Conservation (phyloP, 2,329 filamentous ascomycete species). For the Huntiella bhutanensis region DNA sequence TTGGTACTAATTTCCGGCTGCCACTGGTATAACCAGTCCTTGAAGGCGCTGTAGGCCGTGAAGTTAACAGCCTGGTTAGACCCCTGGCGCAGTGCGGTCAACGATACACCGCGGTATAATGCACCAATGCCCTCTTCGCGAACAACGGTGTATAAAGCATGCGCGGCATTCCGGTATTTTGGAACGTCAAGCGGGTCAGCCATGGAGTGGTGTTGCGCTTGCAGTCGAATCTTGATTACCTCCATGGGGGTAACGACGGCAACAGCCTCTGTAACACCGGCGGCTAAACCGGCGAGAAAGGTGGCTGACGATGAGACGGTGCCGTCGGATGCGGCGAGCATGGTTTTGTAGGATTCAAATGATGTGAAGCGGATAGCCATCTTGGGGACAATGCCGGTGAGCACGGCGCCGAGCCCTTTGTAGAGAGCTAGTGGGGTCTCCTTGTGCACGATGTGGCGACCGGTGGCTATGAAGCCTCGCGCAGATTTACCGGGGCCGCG, state of each 20-base stretch:
- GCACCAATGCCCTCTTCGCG: conserved; percentile 77
- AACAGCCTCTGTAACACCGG: conserved; percentile 91
- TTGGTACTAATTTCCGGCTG: conserved; percentile 47
- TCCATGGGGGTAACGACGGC: conserved; percentile 97
- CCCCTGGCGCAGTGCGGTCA: conserved; percentile 86
- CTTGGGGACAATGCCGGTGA: conserved; percentile 93
- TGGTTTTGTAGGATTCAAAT: conserved; percentile 86
- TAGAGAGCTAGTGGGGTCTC: conserved; percentile 89
- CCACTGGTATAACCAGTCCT: conserved; percentile 51
- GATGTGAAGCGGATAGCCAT: conserved; percentile 99
- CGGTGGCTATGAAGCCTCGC: conserved; percentile 75
- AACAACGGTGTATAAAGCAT: conserved; percentile 68
- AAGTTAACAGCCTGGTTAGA: conserved; percentile 98
- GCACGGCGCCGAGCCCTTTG: conserved; percentile 91
- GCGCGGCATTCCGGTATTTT: conserved; percentile 90
- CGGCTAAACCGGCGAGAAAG: conserved; percentile 60
- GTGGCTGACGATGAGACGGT: conserved; percentile 51
- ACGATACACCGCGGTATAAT: conserved; percentile 78
- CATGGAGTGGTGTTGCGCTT: conserved; percentile 96
- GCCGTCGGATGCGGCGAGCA: conserved; percentile 53
- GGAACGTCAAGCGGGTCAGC: conserved; percentile 89
- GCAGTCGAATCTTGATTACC: conserved; percentile 94
- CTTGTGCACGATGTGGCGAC: conserved; percentile 65
- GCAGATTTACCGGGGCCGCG: conserved; percentile 66
- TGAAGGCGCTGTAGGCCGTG: conserved; percentile 90